A percentile compares a stretch with the other conserved stretches of the same genome.
Conservation (phyloP, 768 basidiomycete genomes). For the Chlorophyllum brunneum region DNA sequence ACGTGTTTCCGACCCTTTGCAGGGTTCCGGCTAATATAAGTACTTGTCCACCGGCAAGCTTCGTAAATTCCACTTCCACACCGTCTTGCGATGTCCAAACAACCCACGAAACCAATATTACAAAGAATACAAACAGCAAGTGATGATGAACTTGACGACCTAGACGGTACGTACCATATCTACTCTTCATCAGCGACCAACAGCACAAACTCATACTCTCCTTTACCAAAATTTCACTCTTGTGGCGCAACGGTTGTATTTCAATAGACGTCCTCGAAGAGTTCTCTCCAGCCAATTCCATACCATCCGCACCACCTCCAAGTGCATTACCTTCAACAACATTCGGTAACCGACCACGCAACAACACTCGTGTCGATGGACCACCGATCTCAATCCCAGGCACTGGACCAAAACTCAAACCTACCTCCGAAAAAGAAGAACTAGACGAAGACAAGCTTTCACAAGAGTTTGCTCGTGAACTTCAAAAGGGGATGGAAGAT, state of each 20-base stretch:
- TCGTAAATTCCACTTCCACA: not conserved
- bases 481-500: slow-evolving; percentile 47
- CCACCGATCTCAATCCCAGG: slow-evolving; percentile 35
- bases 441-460: slow-evolving; percentile 37
- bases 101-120: slow-evolving; percentile 17
- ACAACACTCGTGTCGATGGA: slow-evolving; percentile 45
- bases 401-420: slow-evolving; percentile 24
- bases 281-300: slow-evolving; percentile 28
- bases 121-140: slow-evolving; percentile 20
- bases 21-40: not conserved
- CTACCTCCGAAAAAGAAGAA: slow-evolving; percentile 21
- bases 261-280: slow-evolving; percentile 42
- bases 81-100: slow-evolving; percentile 1
- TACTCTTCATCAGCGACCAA: not conserved
- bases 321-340: slow-evolving; percentile 26
- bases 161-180: slow-evolving; percentile 42
- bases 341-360: slow-evolving; percentile 35
- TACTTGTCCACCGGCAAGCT: not conserved
- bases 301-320: slow-evolving; percentile 25
- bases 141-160: slow-evolving; percentile 65
- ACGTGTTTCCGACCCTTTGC: not conserved
- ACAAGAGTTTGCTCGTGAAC: slow-evolving; percentile 41
- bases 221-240: slow-evolving; percentile 5
- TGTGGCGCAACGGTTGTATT: not conserved
- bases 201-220: too few species aligned